Percentiles rank a stretch among this genome's conserved stretches.
These are phyloP conservation scores for Boletus subparvulus DNA, from an alignment of 768 basidiomycete species.

Conservation along the genomic window DNA sequence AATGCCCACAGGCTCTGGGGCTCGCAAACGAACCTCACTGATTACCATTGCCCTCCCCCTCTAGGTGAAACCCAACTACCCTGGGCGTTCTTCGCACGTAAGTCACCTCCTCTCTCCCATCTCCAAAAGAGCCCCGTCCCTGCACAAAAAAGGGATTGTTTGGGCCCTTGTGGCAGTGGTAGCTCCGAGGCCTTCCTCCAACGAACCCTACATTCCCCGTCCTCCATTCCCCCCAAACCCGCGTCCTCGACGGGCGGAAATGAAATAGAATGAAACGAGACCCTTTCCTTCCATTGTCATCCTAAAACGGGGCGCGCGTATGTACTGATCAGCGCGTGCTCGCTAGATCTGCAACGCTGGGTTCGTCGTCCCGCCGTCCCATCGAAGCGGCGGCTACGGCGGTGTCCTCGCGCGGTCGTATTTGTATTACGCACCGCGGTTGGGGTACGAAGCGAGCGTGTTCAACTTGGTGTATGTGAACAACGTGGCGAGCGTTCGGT, in stretches of 20 bases:
- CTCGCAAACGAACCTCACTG: not conserved
- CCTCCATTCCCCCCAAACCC: not conserved
- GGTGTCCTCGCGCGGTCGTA: conserved; percentile 72
- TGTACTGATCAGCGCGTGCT: not conserved
- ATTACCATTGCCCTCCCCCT: not conserved
- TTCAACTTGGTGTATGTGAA: conserved; percentile 92
- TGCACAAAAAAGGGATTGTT: not conserved
- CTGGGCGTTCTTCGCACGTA: conserved; percentile 86
- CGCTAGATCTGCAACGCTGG: conserved; percentile 84
- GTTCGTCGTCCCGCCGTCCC: conserved; percentile 69
- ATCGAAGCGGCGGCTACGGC: conserved; percentile 69
- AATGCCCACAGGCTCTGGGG: not conserved
- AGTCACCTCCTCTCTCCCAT: conserved; percentile 33
- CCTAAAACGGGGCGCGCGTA: not conserved
- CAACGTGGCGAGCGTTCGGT: conserved; percentile 75
- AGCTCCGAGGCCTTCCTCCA: too few species aligned
- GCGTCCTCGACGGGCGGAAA: conserved; percentile 6
- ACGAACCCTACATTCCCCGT: not conserved
- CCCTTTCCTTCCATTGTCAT: not conserved
- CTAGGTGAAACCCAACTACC: conserved; percentile 85
- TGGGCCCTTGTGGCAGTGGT: too few species aligned
- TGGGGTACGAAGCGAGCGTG: conserved; percentile 77
- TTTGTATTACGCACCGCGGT: conserved; percentile 72
- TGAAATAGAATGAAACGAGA: not conserved
- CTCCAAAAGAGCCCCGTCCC: not conserved